Percentiles rank a stretch among this genome's conserved stretches.
Conservation (phyloP, 2,329 filamentous ascomycete species). For the Alternaria sp. region DNA sequence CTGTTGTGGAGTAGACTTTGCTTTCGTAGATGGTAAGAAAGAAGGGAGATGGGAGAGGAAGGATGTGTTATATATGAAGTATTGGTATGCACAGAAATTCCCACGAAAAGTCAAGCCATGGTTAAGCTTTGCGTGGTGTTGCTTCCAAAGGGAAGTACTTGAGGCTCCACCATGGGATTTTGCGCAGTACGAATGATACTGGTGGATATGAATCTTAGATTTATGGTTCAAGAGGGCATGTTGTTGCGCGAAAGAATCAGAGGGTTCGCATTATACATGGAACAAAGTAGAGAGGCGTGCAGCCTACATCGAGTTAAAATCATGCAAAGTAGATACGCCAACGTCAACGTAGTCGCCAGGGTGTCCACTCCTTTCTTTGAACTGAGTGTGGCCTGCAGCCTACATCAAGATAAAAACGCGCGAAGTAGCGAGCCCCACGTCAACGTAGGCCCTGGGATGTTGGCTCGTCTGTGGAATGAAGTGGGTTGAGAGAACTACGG, state of each 20-base stretch:
- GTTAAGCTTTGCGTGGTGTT: fast-evolving
- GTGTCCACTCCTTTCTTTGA: background rate
- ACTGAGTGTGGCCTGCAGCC: background rate
- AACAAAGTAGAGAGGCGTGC: background rate
- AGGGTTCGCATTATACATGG: background rate
- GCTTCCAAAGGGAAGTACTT: background rate
- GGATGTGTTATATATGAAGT: background rate
- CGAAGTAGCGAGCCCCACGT: background rate
- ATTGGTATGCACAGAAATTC: background rate
- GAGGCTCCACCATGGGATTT: background rate
- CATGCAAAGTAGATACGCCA: background rate
- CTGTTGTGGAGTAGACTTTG: background rate
- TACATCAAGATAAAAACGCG: background rate
- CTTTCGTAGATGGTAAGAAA: background rate
- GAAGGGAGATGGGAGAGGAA: background rate
- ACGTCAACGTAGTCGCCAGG: background rate
- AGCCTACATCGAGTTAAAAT: background rate
- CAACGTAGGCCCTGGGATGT: background rate
- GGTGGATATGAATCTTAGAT: background rate
- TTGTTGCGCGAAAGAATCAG: background rate
- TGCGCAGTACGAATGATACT: fast-evolving
- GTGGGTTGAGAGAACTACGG: background rate
- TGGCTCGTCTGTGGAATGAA: background rate
- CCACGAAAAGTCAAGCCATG: background rate
- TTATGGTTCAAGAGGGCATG: background rate